These are phyloP conservation scores for Coemansia sp. DNA, from an alignment of 192 early-diverging fungal genomes.

Conservation along the genomic window DNA sequence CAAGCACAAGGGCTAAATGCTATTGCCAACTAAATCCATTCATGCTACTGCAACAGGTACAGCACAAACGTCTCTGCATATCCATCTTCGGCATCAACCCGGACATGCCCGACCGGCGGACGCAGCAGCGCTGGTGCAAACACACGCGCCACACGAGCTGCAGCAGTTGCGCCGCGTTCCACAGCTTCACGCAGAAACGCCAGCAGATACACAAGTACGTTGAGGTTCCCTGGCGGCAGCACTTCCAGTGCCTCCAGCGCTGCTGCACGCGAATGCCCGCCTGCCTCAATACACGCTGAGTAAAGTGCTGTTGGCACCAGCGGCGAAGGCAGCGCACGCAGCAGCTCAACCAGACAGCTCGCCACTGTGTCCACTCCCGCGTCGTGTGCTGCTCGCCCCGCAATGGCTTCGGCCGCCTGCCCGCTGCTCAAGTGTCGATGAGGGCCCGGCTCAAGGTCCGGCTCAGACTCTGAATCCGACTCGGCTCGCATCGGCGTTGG, in stretches of 20 bases:
- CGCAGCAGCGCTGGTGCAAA: conserved; percentile 36
- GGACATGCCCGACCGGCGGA: conserved; percentile 11
- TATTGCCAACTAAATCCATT: conserved; percentile 7
- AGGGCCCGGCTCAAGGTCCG: not conserved
- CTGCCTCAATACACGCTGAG: conserved; percentile 62
- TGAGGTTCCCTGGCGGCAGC: conserved; percentile 67
- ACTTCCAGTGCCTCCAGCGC: conserved; percentile 58
- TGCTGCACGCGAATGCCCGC: conserved; percentile 42
- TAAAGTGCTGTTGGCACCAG: conserved; percentile 70
- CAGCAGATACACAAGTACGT: conserved; percentile 79
- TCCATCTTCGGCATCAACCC: conserved; percentile 2
- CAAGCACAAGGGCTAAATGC: too few species aligned
- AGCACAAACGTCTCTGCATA: conserved; percentile 29
- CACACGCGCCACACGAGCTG: conserved; percentile 34
- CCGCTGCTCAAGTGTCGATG: conserved; percentile 16
- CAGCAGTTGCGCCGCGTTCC: conserved; percentile 39
- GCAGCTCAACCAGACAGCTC: conserved; percentile 62
- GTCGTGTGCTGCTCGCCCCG: conserved; percentile 36
- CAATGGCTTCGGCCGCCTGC: conserved; percentile 46
- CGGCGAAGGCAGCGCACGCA: conserved; percentile 71
- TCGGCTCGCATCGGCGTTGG: conserved; percentile 3
- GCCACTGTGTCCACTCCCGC: conserved; percentile 72
- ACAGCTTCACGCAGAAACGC: conserved; percentile 70
- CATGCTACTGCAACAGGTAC: conserved; percentile 35
- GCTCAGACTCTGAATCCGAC: conserved; percentile 8